These are phyloP conservation scores for Incumbomyces delicatus DNA, from an alignment of 2,329 filamentous ascomycete genomes.

Conservation along the genomic window DNA sequence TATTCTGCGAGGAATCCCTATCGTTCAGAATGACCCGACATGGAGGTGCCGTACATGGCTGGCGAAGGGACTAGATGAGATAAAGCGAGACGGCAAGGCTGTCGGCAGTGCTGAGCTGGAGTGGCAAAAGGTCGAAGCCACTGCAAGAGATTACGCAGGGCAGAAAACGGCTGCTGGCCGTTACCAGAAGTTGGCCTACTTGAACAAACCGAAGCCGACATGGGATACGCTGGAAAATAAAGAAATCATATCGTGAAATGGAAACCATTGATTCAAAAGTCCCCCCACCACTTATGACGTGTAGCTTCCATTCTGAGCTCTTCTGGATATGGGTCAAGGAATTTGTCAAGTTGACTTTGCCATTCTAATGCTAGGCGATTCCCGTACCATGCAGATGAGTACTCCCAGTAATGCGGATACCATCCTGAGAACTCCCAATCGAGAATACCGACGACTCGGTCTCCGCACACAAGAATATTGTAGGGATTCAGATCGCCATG, in stretches of 20 bases:
- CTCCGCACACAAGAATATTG: conserved; percentile 27
- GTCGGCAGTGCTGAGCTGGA: conserved; percentile 30
- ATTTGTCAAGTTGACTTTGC: conserved; percentile 26
- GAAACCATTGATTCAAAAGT: conserved; percentile 14
- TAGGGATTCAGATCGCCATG: conserved; percentile 20
- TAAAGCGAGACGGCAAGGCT: conserved; percentile 28
- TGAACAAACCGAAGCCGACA: conserved; percentile 22
- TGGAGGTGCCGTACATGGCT: conserved; percentile 37
- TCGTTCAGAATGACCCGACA: conserved; percentile 27
- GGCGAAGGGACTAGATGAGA: conserved; percentile 24
- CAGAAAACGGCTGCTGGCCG: conserved; percentile 24
- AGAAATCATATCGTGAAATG: conserved; percentile 15
- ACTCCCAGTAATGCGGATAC: conserved; percentile 39
- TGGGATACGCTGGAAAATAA: conserved; percentile 22
- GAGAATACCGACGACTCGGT: conserved; percentile 37
- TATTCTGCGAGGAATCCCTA: conserved; percentile 25
- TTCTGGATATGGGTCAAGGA: conserved; percentile 29
- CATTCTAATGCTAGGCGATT: conserved; percentile 23
- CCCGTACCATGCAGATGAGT: conserved; percentile 29
- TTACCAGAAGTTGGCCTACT: conserved; percentile 9
- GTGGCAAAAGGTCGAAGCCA: conserved; percentile 29
- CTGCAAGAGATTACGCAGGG: conserved; percentile 28
- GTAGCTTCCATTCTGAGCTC: conserved; percentile 34
- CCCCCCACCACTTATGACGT: conserved; percentile 31
- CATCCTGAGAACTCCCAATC: conserved; percentile 38